These are phyloP conservation scores for Saccharomyces hybrid DNA, from an alignment of 1,139 yeast species.

Conservation along the genomic window DNA sequence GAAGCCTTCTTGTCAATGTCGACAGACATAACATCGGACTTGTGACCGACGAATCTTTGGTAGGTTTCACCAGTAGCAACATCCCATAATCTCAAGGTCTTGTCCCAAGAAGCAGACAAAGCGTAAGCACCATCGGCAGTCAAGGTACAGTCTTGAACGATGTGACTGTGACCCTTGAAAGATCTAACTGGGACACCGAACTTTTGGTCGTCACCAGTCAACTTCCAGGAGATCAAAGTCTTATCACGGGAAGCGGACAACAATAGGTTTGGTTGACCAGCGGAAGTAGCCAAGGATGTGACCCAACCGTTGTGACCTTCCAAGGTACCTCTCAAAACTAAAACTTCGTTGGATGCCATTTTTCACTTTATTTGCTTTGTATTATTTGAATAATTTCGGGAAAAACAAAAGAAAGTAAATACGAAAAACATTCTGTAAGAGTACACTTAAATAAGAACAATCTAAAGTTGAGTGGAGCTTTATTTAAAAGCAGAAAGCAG, in stretches of 20 bases:
- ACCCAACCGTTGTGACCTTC: constrained; percentile 96
- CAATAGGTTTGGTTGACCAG: constrained; percentile 96
- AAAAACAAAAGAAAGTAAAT: neutral
- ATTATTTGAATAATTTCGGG: too few species aligned
- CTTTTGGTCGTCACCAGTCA: constrained; percentile 94
- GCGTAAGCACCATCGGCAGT: constrained; percentile 98
- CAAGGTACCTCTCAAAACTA: constrained; percentile 98
- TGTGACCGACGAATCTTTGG: constrained; percentile 97
- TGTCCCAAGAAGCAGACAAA: constrained; percentile 99
- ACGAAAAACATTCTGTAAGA: too few species aligned
- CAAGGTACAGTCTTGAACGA: constrained; percentile 95
- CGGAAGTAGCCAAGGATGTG: constrained; percentile 96
- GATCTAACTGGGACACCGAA: constrained; percentile 99
- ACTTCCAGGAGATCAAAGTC: constrained; percentile 96
- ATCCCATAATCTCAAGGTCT: constrained; percentile 98
- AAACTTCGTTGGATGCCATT: constrained; percentile 72
- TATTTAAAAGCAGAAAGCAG: too few species aligned
- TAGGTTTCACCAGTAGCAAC: constrained; percentile 90
- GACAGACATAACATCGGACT: constrained; percentile 93
- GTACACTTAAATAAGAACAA: too few species aligned
- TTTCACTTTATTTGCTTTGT: constrained; percentile 3
- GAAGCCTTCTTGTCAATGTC: constrained; percentile 95
- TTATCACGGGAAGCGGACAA: constrained; percentile 99
- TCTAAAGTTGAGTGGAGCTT: too few species aligned
- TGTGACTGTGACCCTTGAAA: constrained; percentile 98